These are phyloP conservation scores for Daedaleopsis nitida DNA, from an alignment of 768 basidiomycete species.

Conservation along the genomic window DNA sequence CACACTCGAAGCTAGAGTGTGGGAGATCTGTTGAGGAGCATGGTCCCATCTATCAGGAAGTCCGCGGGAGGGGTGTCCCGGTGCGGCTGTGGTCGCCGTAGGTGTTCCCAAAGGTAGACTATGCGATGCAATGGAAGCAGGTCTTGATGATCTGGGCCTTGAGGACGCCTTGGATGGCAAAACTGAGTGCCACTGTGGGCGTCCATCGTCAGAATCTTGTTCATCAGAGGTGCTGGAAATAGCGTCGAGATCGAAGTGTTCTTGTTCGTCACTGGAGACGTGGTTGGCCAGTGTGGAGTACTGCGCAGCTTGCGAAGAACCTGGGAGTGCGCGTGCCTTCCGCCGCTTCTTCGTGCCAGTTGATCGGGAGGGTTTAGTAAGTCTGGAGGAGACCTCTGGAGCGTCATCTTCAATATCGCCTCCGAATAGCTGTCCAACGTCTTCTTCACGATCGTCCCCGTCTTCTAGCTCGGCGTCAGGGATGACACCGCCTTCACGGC, in stretches of 20 bases:
- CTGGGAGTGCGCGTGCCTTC: background rate
- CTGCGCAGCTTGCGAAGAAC: background rate
- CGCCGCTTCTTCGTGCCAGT: background rate
- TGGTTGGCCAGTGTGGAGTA: slow-evolving; percentile 1
- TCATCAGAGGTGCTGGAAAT: slow-evolving; percentile 12
- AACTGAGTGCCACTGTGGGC: background rate
- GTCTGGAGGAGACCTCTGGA: background rate
- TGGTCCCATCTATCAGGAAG: background rate
- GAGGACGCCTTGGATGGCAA: background rate
- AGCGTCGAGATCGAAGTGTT: slow-evolving; percentile 15
- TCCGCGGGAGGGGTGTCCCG: background rate
- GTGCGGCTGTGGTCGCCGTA: background rate
- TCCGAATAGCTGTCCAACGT: background rate
- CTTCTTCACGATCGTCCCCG: slow-evolving; percentile 27
- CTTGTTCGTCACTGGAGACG: slow-evolving; percentile 4
- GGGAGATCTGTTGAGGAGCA: background rate
- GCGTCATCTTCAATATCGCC: background rate
- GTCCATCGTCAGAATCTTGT: slow-evolving; percentile 9
- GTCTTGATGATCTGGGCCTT: background rate
- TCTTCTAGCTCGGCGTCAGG: slow-evolving; percentile 37
- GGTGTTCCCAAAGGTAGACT: background rate
- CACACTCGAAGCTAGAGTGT: background rate
- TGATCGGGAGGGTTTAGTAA: background rate
- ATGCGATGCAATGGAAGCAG: background rate
- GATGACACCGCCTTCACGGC: slow-evolving; percentile 38